Evolutionary conservation across 441 rosid genomes (phyloP), one percentile per base, ranked within the genome.

Genomic region (Brassica hybrid): DNA sequence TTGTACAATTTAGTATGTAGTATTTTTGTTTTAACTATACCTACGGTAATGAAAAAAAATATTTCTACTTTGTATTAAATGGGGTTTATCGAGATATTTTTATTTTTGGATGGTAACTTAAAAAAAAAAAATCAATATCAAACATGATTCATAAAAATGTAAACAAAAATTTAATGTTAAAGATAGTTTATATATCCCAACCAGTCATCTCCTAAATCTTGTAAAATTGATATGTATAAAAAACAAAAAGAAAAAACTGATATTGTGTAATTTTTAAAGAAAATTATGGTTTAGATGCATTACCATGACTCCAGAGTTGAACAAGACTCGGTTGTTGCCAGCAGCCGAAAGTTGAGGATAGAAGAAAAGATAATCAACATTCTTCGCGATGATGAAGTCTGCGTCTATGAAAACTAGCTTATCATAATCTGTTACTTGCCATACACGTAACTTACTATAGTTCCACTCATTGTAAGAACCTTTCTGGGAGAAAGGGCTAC

Each of bases 271-370:
- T 12, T 48, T 48, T 48, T 4, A 48, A 48, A 48, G 54, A 5
- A 5, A 48, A 52, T 14, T 52, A 52, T 52, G 57, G 57, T 5
- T 54, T 54, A 54, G 59, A 6, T 7, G 59, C 59, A 16, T 63
- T 79, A 94, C 85, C 96, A 94, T 94, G 38, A 94, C 56, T 27
- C 98, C 96, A 0, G 97, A 92, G 65, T 94, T 92, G 85, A 94
- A 94, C 58, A 86, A 6, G 10, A 73, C 41, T 32, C 6, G 5
- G 43, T 76, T 64, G 17, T 94, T 92, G 0, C 78, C 78, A 1
- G 83, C 84, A 0, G 94, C 97, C 0, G 96, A 94, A 6, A 94
- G 65, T 25, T 91, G 88, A 0, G 96, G 96, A 27, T 86, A 90
- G 18, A 6, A 0, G 70, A 94, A 94, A 65, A 89, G 81, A 3